Base-by-base conservation (phyloP, 495 filamentous ascomycete species). In the Lophium mytilinum region DNA sequence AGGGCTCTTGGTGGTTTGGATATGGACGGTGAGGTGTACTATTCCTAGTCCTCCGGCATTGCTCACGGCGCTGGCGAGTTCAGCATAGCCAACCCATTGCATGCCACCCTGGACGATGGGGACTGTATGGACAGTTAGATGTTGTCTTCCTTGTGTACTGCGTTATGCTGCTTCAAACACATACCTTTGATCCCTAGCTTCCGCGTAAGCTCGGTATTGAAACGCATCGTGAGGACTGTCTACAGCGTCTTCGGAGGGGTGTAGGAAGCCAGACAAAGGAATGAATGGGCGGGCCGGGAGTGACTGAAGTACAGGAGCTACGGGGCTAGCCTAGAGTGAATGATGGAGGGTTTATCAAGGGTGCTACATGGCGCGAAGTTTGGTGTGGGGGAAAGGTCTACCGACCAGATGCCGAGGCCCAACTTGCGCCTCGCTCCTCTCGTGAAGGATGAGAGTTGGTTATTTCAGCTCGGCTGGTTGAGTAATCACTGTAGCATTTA, bases 51-150 rank as follows among this genome's bases (percentile, higher is more conserved):
- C 93, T 52, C 93, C 93, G 11, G 93, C 93, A 68, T 96, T 98
- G 72, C 84, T 91, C 59, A 98, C 93, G 43, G 93, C 93, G 61
- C 87, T 81, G 55, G 90, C 92, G 67, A 98, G 80, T 72, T 96
- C 92, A 46, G 92, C 92, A 69, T 90, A 90, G 66, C 88, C 87
- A 45, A 84, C 83, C 84, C 84, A 88, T 81, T 95, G 90, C 90
- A 95, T 96, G 54, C 93, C 93, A 69, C 93, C 93, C 78, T 98
- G 93, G 45, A 98, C 89, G n/a, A 98, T 78, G 56, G 93, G 93
- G 62, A 96, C 90, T 93, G 62, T 58, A 57, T 45, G 15, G 53
- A 52, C 24, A 19, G 58, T 56, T 36, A 57, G 58, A 30, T 30
- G 2, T 6, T 30, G 2, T 30, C 24, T 30, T 54, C 11, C 43